Conservation (phyloP, 805 yeast species). For the Wickerhamiella kurtzmanii region DNA sequence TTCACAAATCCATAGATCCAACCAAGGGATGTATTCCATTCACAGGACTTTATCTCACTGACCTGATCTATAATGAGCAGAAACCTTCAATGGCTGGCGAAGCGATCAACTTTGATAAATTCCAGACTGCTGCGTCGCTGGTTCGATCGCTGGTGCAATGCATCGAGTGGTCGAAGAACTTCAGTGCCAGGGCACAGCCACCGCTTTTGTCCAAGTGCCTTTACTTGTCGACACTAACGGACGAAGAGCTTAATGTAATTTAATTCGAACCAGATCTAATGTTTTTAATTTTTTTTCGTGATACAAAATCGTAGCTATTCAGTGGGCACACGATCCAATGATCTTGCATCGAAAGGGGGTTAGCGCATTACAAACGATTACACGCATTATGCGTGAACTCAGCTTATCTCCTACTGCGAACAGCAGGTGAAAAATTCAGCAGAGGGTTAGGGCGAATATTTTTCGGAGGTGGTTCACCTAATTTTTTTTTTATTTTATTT, state of each 20-base stretch:
- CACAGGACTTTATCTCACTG: conserved; percentile 73
- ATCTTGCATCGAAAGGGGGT: too few species aligned
- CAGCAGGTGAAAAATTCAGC: not conserved
- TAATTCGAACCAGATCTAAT: not conserved
- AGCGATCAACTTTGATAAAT: conserved; percentile 64
- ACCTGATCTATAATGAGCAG: conserved; percentile 61
- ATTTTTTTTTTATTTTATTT: too few species aligned
- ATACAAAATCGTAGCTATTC: too few species aligned
- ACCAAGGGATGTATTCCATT: conserved; percentile 79
- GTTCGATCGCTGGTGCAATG: conserved; percentile 65
- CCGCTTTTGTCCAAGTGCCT: conserved; percentile 68
- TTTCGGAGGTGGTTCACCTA: not conserved
- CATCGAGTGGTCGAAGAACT: conserved; percentile 73
- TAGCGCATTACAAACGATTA: not conserved
- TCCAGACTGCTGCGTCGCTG: conserved; percentile 59
- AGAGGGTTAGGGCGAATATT: not conserved
- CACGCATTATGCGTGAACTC: not conserved
- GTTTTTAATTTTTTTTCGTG: not conserved
- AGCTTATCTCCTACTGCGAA: not conserved
- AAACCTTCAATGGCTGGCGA: conserved; percentile 34
- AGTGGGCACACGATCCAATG: too few species aligned
- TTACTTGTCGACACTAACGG: conserved; percentile 21
- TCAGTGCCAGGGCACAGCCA: conserved; percentile 39
- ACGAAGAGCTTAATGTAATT: not conserved
- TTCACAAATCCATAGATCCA: conserved; percentile 45